Conservation (phyloP, 768 basidiomycete genomes). For the Goffeauzyma gilvescens region DNA sequence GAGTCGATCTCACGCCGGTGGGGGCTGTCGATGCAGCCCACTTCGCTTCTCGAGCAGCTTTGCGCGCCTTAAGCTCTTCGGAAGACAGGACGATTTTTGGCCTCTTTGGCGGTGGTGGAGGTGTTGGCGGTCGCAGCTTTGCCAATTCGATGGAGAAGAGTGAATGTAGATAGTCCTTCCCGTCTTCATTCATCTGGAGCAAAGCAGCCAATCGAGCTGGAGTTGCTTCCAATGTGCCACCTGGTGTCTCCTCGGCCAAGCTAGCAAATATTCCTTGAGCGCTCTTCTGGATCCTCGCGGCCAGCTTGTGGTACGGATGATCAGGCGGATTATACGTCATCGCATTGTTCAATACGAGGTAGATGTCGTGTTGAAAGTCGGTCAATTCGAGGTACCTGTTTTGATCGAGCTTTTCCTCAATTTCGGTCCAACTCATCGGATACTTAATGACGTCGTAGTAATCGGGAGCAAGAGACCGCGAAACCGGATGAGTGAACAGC, state of each 20-base stretch:
- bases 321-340: slow-evolving; percentile 59
- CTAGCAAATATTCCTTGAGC: slow-evolving; percentile 17
- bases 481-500: slow-evolving; percentile 61
- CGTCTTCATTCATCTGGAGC: slow-evolving; percentile 40
- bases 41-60: slow-evolving; percentile 14
- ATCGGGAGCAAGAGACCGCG: slow-evolving; percentile 56
- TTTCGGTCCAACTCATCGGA: slow-evolving; percentile 82
- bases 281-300: slow-evolving; percentile 42
- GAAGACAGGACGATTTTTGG: slow-evolving; percentile 1
- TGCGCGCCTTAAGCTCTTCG: slow-evolving; percentile 11
- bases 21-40: slow-evolving; percentile 1
- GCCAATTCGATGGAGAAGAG: slow-evolving; percentile 53
- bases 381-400: slow-evolving; percentile 55
- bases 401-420: slow-evolving; percentile 68
- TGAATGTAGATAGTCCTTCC: slow-evolving; percentile 43
- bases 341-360: slow-evolving; percentile 78
- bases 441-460: slow-evolving; percentile 74
- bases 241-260: slow-evolving; percentile 5
- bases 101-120: slow-evolving; percentile 36
- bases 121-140: slow-evolving; percentile 43
- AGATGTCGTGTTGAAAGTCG: slow-evolving; percentile 52
- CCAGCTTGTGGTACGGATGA: slow-evolving; percentile 51
- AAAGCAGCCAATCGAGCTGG: slow-evolving; percentile 42
- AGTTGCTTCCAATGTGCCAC: slow-evolving; percentile 62
- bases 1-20: slow-evolving; percentile 6